Base-by-base conservation (phyloP, 352 stramenopile species). In the Globisporangium lucens region DNA sequence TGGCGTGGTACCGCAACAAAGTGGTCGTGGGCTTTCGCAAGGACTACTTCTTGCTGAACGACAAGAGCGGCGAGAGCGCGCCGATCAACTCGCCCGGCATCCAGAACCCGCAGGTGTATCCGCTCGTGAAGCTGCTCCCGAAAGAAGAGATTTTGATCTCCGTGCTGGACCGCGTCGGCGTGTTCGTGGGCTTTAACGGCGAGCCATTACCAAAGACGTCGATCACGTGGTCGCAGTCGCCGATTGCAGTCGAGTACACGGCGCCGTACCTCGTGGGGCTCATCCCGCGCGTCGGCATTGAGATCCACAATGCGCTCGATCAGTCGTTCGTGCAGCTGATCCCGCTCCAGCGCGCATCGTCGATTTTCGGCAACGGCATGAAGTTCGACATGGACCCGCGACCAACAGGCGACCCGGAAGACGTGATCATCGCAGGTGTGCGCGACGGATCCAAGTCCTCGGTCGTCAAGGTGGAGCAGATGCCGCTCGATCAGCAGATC, bases 1-100 rank as follows among this genome's bases (percentile, higher is more conserved):
- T 96, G 65, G 76, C 76, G n/a, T 96, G 88, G 88, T 96, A 96
- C 72, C 75, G 88, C 20, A 96, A 94, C 77, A 96, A 96, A 72
- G 80, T 96, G 38, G 76, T 94, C 24, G 87, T 91, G 4, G 88
- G 88, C 35, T 90, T 80, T 65, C 70, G 83, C 38, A 89, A 90
- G 55, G 76, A 89, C 59, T 96, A 96, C 67, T 83, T 74, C 51
- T 71, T 96, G 46, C 70, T 96, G 4, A 94, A 96, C 66, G 88
- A 96, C 69, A 93, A 90, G 69, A 88, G 79, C 29, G 88, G 86
- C 27, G 88, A 94, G 58, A 77, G 78, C 13, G 79, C 78, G 38
- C 72, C 83, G 29, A 86, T 94, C 64, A 93, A 94, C 65, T 84
- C 83, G 15, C 80, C 85, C 0, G 79, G 78, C 0, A 90, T 93